A percentile compares a stretch with the other conserved stretches of the same genome.
Conservation (phyloP, 495 filamentous ascomycete species). For the Penicillium robsamsonii region DNA sequence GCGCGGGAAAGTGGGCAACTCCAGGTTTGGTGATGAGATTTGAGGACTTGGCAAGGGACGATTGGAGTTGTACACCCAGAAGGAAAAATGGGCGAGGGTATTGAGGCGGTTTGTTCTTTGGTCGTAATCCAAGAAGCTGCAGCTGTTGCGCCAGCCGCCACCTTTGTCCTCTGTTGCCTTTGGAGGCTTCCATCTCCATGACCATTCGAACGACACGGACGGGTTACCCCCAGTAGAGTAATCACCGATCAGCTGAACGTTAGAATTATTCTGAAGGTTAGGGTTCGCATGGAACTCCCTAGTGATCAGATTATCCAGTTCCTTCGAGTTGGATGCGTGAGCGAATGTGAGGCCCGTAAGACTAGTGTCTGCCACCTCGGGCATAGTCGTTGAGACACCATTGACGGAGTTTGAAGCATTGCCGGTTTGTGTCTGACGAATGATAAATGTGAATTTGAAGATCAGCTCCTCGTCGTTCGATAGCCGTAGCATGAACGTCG, state of each 20-base stretch:
- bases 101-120: slow-evolving; percentile 84
- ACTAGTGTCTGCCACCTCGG: slow-evolving; percentile 60
- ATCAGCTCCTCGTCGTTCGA: slow-evolving; percentile 85
- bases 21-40: slow-evolving; percentile 65
- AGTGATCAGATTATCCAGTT: slow-evolving; percentile 90
- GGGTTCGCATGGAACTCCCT: slow-evolving; percentile 96
- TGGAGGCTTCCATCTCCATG: slow-evolving; percentile 94
- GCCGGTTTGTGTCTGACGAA: slow-evolving; percentile 63
- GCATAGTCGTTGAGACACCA: slow-evolving; percentile 47
- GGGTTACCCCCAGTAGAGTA: slow-evolving; percentile 75
- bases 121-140: slow-evolving; percentile 96
- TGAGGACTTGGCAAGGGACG: slow-evolving; percentile 36
- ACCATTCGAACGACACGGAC: slow-evolving; percentile 90
- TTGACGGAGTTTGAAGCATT: slow-evolving; percentile 47
- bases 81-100: slow-evolving; percentile 86
- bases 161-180: slow-evolving; percentile 78
- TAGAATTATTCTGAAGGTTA: slow-evolving; percentile 94
- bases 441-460: slow-evolving; percentile 88
- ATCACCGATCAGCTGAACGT: slow-evolving; percentile 89
- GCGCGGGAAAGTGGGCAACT: slow-evolving; percentile 69
- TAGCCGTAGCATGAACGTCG: slow-evolving; percentile 81
- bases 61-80: slow-evolving; percentile 80
- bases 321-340: slow-evolving; percentile 77
- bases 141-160: slow-evolving; percentile 91
- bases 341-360: slow-evolving; percentile 92